These are phyloP conservation scores for Galerina sulciceps DNA, from an alignment of 768 basidiomycete species.

Conservation along the genomic window DNA sequence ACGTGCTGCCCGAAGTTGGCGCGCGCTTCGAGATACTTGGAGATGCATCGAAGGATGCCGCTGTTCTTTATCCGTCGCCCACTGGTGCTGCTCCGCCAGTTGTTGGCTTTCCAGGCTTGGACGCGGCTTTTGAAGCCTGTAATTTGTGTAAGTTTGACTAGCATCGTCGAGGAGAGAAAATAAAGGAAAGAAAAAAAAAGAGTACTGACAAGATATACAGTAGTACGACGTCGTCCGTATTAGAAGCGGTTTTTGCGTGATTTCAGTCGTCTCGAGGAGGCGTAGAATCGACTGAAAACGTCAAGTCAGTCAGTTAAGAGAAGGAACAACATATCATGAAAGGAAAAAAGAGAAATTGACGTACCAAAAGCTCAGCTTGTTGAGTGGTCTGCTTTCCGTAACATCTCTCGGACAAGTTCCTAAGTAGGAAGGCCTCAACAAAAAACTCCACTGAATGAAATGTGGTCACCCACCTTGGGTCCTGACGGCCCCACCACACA, in stretches of 20 bases:
- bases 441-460: not conserved
- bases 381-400: slow-evolving; percentile 86
- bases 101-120: slow-evolving; percentile 60
- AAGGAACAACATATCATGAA: not conserved
- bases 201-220: slow-evolving; percentile 69
- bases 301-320: not conserved
- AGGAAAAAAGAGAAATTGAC: slow-evolving; percentile 24
- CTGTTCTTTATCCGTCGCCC: slow-evolving; percentile 73
- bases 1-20: slow-evolving; percentile 55
- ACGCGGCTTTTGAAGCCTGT: slow-evolving; percentile 75
- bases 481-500: not conserved
- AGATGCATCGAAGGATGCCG: slow-evolving; percentile 70
- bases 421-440: slow-evolving; percentile 27
- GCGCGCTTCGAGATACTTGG: slow-evolving; percentile 63
- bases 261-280: slow-evolving; percentile 75
- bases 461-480: not conserved
- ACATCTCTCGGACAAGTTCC: slow-evolving; percentile 82
- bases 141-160: slow-evolving; percentile 8
- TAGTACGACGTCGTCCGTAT: slow-evolving; percentile 89
- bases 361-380: slow-evolving; percentile 83
- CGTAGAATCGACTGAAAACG: slow-evolving; percentile 76
- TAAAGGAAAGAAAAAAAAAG: not conserved
- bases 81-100: slow-evolving; percentile 47
- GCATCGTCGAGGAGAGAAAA: no score
- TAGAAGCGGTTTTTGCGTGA: slow-evolving; percentile 54